Conservation (phyloP, 371 early-diverging fungal genomes). For the Sporodiniella umbellata region DNA sequence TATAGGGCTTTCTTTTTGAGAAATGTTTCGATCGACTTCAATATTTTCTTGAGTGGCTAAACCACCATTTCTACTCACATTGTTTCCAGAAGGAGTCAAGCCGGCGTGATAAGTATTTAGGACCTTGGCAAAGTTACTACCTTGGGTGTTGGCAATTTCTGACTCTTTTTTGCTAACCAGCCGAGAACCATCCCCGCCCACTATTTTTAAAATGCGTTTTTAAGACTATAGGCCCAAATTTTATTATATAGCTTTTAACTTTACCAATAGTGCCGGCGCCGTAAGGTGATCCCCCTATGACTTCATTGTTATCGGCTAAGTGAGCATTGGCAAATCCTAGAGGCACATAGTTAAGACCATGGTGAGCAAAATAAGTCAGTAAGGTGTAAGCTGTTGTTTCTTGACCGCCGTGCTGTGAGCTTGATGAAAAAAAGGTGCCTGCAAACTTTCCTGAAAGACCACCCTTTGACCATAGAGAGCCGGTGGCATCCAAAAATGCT, state of each 20-base stretch:
- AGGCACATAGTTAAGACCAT: slow-evolving; percentile 80
- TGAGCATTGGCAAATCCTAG: slow-evolving; percentile 55
- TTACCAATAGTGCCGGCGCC: slow-evolving; percentile 69
- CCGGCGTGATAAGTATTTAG: slow-evolving; percentile 36
- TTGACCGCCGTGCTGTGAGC: slow-evolving; percentile 71
- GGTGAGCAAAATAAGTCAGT: slow-evolving; percentile 72
- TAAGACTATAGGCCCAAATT: too few relatives aligned
- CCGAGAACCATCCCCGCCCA: slow-evolving; percentile 68
- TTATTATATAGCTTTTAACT: too few relatives aligned
- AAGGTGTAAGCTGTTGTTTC: slow-evolving; percentile 75
- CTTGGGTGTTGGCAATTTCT: slow-evolving; percentile 64
- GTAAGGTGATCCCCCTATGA: slow-evolving; percentile 71
- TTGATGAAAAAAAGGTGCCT: slow-evolving; percentile 73
- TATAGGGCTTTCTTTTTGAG: too few relatives aligned
- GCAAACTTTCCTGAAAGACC: slow-evolving; percentile 71
- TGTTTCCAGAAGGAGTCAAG: too few relatives aligned
- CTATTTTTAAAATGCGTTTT: too few relatives aligned
- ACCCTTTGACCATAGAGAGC: slow-evolving; percentile 67
- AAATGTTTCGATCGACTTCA: too few relatives aligned
- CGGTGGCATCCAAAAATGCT: slow-evolving; percentile 68
- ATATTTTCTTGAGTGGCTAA: too few relatives aligned
- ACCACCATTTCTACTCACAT: too few relatives aligned
- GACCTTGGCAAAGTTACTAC: slow-evolving; percentile 60
- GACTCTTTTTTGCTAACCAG: slow-evolving; percentile 63
- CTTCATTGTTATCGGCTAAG: slow-evolving; percentile 31